Percentiles rank a stretch among this genome's conserved stretches.
These are phyloP conservation scores for Helminthosporium solani DNA, from an alignment of 2,329 filamentous ascomycete species.

Conservation along the genomic window DNA sequence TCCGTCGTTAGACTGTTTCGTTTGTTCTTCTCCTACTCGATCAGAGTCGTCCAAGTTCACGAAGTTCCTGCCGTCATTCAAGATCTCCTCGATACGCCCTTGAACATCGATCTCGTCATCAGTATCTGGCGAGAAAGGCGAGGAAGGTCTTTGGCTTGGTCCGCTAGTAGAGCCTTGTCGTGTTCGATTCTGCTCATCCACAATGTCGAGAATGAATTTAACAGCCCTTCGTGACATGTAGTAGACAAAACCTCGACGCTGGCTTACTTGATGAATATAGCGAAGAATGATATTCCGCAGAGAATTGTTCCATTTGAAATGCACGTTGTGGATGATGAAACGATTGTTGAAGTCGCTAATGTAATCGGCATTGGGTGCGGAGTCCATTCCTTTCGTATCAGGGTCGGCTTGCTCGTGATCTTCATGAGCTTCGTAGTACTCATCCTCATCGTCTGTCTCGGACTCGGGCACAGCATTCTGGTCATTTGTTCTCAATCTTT, in stretches of 20 bases:
- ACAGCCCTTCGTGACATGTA: slow-evolving; percentile 94
- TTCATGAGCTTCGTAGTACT: slow-evolving; percentile 54
- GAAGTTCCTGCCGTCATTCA: slow-evolving; percentile 81
- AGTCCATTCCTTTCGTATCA: slow-evolving; percentile 57
- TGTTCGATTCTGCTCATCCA: slow-evolving; percentile 85
- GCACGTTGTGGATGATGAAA: slow-evolving; percentile 96
- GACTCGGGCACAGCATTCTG: slow-evolving; percentile 48
- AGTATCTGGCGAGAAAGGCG: slow-evolving; percentile 47
- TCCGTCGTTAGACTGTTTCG: slow-evolving; percentile 21
- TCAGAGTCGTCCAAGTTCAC: slow-evolving; percentile 67
- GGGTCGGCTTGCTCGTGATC: slow-evolving; percentile 52
- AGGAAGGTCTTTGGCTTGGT: slow-evolving; percentile 25
- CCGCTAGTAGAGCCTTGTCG: slow-evolving; percentile 32
- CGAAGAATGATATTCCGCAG: slow-evolving; percentile 93
- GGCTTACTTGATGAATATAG: slow-evolving; percentile 96
- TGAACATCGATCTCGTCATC: slow-evolving; percentile 70
- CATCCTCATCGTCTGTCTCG: slow-evolving; percentile 47
- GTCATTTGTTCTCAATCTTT: slow-evolving; percentile 59
- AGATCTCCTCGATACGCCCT: slow-evolving; percentile 80
- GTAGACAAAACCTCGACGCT: slow-evolving; percentile 93
- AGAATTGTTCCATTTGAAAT: slow-evolving; percentile 98
- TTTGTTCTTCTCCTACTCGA: slow-evolving; percentile 13
- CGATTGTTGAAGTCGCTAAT: slow-evolving; percentile 96
- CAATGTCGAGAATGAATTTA: slow-evolving; percentile 97
- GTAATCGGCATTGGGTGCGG: slow-evolving; percentile 74